A percentile compares a stretch with the other conserved stretches of the same genome.
Conservation (phyloP, 2,329 filamentous ascomycete genomes). For the Colletotrichum sp. region DNA sequence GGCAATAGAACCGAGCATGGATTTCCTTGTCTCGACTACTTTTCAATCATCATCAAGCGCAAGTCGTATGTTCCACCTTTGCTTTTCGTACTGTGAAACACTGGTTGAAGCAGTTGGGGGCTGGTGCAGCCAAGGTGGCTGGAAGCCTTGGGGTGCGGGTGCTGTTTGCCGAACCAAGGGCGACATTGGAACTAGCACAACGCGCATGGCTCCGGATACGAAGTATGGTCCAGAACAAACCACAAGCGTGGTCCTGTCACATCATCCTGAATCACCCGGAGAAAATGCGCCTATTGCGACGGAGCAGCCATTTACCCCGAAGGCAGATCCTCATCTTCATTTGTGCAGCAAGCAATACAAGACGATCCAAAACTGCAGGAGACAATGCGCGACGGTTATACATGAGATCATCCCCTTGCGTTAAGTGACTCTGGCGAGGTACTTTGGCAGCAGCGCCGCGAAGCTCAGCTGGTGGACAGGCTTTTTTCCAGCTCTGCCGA, state of each 20-base stretch:
- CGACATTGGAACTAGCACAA: background rate
- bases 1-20: background rate
- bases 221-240: background rate
- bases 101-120: background rate
- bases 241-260: background rate
- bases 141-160: background rate
- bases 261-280: background rate
- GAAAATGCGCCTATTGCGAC: background rate
- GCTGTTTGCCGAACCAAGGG: background rate
- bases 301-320: background rate
- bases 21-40: background rate
- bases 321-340: background rate
- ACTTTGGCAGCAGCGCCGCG: background rate
- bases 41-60: background rate
- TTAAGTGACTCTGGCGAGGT: background rate
- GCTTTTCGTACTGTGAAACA: slow-evolving; percentile 15
- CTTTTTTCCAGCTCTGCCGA: background rate
- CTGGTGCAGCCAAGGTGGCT: background rate
- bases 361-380: background rate
- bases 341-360: background rate
- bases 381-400: background rate
- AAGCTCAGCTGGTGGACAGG: background rate
- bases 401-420: background rate
- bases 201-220: background rate
- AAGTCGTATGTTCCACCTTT: background rate